A percentile compares a stretch with the other conserved stretches of the same genome.
Evolutionary conservation across 192 early-diverging fungal genomes (phyloP).

Genomic region (Geosiphon pyriformis): DNA sequence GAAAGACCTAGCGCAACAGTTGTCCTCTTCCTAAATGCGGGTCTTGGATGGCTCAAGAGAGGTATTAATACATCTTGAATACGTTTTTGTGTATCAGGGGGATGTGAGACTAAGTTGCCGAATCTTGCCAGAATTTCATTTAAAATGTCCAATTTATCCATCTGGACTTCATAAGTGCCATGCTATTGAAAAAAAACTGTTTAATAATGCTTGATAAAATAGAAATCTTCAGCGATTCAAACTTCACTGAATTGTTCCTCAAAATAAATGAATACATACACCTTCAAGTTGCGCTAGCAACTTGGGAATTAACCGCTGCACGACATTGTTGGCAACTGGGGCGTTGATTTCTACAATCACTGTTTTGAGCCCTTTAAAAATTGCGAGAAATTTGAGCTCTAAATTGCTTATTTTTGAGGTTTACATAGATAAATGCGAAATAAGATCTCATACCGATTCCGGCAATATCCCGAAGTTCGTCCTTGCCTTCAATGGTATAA

Average conservation of each 20-base stretch:
- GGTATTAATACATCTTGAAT: slow-evolving; percentile 63
- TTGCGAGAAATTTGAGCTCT: neutral
- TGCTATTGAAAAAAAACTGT: neutral
- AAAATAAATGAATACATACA: slow-evolving; percentile 37
- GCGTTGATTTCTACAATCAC: slow-evolving; percentile 66
- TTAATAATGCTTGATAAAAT: neutral
- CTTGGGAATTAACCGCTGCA: slow-evolving; percentile 63
- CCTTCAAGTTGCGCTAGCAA: slow-evolving; percentile 55
- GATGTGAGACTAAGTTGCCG: slow-evolving; percentile 50
- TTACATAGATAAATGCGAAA: neutral
- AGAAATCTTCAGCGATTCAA: neutral
- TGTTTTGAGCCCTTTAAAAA: slow-evolving; percentile 55
- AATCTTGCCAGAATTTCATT: slow-evolving; percentile 68
- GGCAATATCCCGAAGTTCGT: slow-evolving; percentile 75
- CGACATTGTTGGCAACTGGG: slow-evolving; percentile 44
- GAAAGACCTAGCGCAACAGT: slow-evolving; percentile 53
- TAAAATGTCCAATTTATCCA: slow-evolving; percentile 74
- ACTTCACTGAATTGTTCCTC: too few relatives aligned
- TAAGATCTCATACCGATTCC: slow-evolving; percentile 56
- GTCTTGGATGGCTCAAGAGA: slow-evolving; percentile 60
- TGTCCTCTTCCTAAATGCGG: slow-evolving; percentile 76
- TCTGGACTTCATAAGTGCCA: slow-evolving; percentile 52
- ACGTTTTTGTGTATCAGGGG: slow-evolving; percentile 41
- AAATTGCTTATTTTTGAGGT: neutral
- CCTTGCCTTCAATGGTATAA: slow-evolving; percentile 49